Evolutionary conservation across 148 eudicot species (phyloP).

Genomic region (Silene uniflora): DNA sequence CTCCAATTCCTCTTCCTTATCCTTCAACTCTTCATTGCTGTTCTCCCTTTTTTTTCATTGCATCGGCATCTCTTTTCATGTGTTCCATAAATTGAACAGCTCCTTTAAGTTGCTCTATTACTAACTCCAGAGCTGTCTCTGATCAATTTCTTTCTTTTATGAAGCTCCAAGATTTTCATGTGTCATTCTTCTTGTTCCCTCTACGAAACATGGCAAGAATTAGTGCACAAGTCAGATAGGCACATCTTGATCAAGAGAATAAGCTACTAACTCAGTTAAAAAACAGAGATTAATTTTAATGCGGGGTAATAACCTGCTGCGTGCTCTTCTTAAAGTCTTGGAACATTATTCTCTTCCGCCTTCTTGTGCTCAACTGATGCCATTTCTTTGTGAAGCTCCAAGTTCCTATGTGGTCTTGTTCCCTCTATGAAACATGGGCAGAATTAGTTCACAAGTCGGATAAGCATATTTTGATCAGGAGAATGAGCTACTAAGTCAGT

Average conservation of each 20-base stretch:
- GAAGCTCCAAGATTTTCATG: conserved; percentile 48
- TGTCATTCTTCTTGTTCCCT: conserved; percentile 58
- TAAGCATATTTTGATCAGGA: no score
- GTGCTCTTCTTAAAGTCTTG: conserved; percentile 64
- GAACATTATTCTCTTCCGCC: no score
- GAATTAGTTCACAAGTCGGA: no score
- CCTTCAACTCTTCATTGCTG: conserved; percentile 44
- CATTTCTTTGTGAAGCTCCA: no score
- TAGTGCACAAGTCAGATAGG: no score
- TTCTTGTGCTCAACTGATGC: no score
- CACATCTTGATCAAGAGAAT: no score
- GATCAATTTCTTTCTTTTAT: conserved; percentile 59
- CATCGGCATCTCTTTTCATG: conserved; percentile 46
- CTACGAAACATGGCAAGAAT: conserved; percentile 27
- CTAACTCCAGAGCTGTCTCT: conserved; percentile 72
- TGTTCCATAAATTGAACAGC: conserved; percentile 53
- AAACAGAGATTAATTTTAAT: background rate
- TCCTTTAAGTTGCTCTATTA: conserved; percentile 62
- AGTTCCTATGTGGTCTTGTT: no score
- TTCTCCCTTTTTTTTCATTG: conserved; percentile 37
- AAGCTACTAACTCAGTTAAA: background rate
- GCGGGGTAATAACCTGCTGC: conserved; percentile 29
- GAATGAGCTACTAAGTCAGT: no score
- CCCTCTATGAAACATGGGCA: no score
- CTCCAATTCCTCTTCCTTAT: conserved; percentile 57